Conservation (phyloP, 2,329 filamentous ascomycete genomes). For the Xylaria digitata region DNA sequence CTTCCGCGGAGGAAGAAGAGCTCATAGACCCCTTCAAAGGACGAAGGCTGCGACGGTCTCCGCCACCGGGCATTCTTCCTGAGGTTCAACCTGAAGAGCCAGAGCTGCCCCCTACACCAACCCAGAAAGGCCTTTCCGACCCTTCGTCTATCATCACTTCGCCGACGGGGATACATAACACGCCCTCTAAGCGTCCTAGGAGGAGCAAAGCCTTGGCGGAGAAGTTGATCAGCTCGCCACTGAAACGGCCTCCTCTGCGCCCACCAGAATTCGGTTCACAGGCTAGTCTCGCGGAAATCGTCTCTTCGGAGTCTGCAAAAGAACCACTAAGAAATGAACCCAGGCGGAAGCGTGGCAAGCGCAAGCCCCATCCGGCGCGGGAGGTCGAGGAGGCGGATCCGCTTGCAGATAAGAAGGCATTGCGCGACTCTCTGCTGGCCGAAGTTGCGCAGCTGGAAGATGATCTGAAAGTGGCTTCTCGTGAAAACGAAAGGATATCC, state of each 20-base stretch:
- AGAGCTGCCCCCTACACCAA: constrained; percentile 70
- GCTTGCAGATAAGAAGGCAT: constrained; percentile 61
- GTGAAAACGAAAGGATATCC: constrained; percentile 68
- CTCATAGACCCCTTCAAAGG: constrained; percentile 57
- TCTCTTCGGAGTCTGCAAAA: constrained; percentile 19
- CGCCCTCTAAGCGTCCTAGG: constrained; percentile 63
- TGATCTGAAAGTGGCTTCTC: constrained; percentile 67
- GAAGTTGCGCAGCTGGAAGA: constrained; percentile 67
- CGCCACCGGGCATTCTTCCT: constrained; percentile 50
- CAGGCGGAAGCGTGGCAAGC: constrained; percentile 36
- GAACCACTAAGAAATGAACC: constrained; percentile 33
- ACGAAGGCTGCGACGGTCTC: constrained; percentile 53
- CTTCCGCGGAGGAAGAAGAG: constrained; percentile 57
- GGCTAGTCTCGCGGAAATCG: constrained; percentile 16
- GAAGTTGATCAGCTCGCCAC: constrained; percentile 60
- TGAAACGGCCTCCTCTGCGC: constrained; percentile 58
- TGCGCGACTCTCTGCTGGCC: constrained; percentile 63
- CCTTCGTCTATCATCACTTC: constrained; percentile 64
- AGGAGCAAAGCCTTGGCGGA: constrained; percentile 55
- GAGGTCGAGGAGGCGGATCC: constrained; percentile 56
- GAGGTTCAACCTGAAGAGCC: constrained; percentile 63
- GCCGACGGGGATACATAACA: constrained; percentile 69
- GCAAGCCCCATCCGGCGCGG: constrained; percentile 54
- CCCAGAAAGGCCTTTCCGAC: constrained; percentile 61
- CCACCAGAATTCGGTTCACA: constrained; percentile 38